Conservation (phyloP, 495 filamentous ascomycete species). For the Trichocladium uniseriatum region DNA sequence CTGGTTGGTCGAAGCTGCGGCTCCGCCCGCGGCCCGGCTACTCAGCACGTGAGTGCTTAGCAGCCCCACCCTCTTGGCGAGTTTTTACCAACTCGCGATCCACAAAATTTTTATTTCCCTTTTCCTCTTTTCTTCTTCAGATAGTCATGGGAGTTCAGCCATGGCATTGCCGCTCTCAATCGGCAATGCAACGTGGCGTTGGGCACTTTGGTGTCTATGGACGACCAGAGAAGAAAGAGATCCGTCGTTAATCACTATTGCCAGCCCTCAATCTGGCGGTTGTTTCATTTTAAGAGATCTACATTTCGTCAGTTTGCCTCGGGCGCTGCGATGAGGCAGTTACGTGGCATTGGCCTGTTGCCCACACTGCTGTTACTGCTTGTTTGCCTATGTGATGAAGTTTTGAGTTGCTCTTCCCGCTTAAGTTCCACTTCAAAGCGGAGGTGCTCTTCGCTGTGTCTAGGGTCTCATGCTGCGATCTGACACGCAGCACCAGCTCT, state of each 20-base stretch:
- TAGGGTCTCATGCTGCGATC: too few relatives aligned
- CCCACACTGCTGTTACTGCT: too few relatives aligned
- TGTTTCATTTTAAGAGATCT: slow-evolving; percentile 52
- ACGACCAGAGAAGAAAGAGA: slow-evolving; percentile 40
- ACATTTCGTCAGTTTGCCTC: slow-evolving; percentile 39
- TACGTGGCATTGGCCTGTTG: too few relatives aligned
- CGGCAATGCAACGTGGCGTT: slow-evolving; percentile 28
- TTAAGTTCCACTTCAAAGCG: too few relatives aligned
- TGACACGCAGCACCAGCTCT: too few relatives aligned
- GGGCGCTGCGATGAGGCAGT: too few relatives aligned
- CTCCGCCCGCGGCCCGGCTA: not conserved
- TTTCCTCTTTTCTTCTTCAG: slow-evolving; percentile 32
- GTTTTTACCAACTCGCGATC: slow-evolving; percentile 11
- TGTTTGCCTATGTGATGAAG: too few relatives aligned
- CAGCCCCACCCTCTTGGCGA: slow-evolving; percentile 17
- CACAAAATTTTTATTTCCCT: slow-evolving; percentile 15
- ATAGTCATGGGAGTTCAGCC: slow-evolving; percentile 41
- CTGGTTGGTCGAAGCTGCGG: slow-evolving; percentile 2
- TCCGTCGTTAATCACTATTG: slow-evolving; percentile 53
- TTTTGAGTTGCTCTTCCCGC: too few relatives aligned
- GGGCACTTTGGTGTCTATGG: slow-evolving; percentile 34
- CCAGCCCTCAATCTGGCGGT: slow-evolving; percentile 42
- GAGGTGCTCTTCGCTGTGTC: too few relatives aligned
- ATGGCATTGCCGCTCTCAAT: slow-evolving; percentile 28
- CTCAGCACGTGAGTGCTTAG: not conserved